phyloP scores from a whole-genome alignment of 73 alveolate species.

The Tetrahymena malaccensis region DNA sequence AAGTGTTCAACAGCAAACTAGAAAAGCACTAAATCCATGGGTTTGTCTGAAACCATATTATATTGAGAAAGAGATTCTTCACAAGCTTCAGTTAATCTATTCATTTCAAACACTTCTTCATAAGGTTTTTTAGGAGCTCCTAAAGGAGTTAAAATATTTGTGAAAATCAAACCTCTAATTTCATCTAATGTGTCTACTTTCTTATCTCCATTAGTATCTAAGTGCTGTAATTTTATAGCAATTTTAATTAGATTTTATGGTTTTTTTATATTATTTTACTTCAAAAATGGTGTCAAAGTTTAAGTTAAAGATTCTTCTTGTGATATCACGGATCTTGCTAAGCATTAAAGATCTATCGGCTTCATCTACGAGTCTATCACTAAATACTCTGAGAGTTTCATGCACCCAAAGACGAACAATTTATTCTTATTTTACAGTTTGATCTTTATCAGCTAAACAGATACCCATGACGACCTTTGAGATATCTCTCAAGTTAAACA shows the following conservation, averaged over 20 bases:
- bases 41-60: slow-evolving; percentile 66
- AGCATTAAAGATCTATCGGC: slow-evolving; percentile 97
- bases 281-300: slow-evolving; percentile 78
- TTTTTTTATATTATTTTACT: slow-evolving; percentile 49
- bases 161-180: slow-evolving; percentile 85
- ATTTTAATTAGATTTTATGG: slow-evolving; percentile 40
- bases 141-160: slow-evolving; percentile 79
- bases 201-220: slow-evolving; percentile 67
- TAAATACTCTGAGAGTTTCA: slow-evolving; percentile 97
- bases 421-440: slow-evolving; percentile 68
- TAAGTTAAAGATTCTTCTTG: slow-evolving; percentile 88
- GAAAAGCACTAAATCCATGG: slow-evolving; percentile 96
- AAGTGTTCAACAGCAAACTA: slow-evolving; percentile 98
- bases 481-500: slow-evolving; percentile 98
- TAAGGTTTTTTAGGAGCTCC: slow-evolving; percentile 85
- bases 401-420: slow-evolving; percentile 98
- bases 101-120: slow-evolving; percentile 76
- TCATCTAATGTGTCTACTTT: slow-evolving; percentile 91
- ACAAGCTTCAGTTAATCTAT: slow-evolving; percentile 68
- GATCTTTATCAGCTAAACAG: slow-evolving; percentile 82
- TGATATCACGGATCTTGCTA: slow-evolving; percentile 81
- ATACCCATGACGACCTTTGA: slow-evolving; percentile 94
- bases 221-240: slow-evolving; percentile 27
- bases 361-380: slow-evolving; percentile 97
- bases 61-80: slow-evolving; percentile 74